Percentiles rank a stretch among this genome's conserved stretches.
Conservation (phyloP, 257 asterid species). For the Eustoma russellianum region DNA sequence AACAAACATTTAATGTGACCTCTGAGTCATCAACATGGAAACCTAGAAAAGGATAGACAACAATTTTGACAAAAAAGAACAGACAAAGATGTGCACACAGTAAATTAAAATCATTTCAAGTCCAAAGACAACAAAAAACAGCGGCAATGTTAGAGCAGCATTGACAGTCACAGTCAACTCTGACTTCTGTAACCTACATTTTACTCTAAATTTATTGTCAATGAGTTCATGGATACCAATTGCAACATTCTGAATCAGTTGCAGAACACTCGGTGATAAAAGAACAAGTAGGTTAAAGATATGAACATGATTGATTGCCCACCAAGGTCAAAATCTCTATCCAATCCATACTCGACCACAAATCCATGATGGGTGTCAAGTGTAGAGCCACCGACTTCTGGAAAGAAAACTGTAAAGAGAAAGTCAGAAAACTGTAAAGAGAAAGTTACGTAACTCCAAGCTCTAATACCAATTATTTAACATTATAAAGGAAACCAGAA, state of each 20-base stretch:
- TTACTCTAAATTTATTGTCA: background rate
- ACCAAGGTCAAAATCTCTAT: conserved; percentile 88
- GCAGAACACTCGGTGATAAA: background rate
- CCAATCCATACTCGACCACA: conserved; percentile 90
- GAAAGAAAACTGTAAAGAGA: conserved; percentile 63
- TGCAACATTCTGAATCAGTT: background rate
- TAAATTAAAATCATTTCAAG: too few relatives aligned
- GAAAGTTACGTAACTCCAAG: conserved; percentile 2
- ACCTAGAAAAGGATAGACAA: conserved; percentile 33
- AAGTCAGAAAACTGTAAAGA: too few relatives aligned
- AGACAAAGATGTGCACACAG: too few relatives aligned
- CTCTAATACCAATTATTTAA: background rate
- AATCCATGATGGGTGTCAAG: conserved; percentile 96
- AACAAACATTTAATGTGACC: conserved; percentile 91
- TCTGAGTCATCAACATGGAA: conserved; percentile 98
- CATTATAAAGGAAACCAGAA: conserved; percentile 10
- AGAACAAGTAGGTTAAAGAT: conserved; percentile 4
- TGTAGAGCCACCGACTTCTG: conserved; percentile 88
- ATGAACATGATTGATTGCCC: conserved; percentile 17
- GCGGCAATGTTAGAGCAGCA: too few relatives aligned
- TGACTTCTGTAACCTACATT: background rate
- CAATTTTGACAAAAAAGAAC: too few relatives aligned
- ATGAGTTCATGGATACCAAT: background rate
- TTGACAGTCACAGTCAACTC: too few relatives aligned
- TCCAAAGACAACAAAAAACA: too few relatives aligned